A percentile compares a stretch with the other conserved stretches of the same genome.
These are phyloP conservation scores for Thyridium curvatum DNA, from an alignment of 2,329 filamentous ascomycete species.

Conservation along the genomic window DNA sequence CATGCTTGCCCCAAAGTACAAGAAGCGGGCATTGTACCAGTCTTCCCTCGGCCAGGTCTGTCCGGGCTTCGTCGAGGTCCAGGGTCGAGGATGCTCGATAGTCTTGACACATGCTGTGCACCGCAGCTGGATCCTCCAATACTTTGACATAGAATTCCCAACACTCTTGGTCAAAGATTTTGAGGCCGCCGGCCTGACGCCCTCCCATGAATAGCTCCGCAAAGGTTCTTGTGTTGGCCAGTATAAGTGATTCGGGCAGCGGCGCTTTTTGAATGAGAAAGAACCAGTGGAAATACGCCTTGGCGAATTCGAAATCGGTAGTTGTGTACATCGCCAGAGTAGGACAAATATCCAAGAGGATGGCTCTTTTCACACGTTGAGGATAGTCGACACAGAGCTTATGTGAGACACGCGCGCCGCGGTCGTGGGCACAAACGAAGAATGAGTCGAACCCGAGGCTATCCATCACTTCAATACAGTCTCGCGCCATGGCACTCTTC, in stretches of 20 bases:
- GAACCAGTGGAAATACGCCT: conserved; percentile 53
- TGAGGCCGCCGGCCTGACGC: conserved; percentile 24
- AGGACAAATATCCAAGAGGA: conserved; percentile 48
- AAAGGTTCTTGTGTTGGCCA: conserved; percentile 28
- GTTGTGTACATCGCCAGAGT: conserved; percentile 46
- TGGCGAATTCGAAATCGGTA: conserved; percentile 34
- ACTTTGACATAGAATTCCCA: conserved; percentile 33
- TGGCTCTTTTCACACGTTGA: conserved; percentile 28
- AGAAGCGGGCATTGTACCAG: conserved; percentile 38
- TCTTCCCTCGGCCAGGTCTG: conserved; percentile 33
- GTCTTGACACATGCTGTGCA: conserved; percentile 48
- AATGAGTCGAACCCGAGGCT: conserved; percentile 30
- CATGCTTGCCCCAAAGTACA: conserved; percentile 43
- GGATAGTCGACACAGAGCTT: conserved; percentile 43
- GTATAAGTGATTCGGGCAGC: conserved; percentile 42
- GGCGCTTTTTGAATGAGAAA: conserved; percentile 47
- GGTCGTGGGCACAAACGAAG: conserved; percentile 49
- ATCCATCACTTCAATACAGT: conserved; percentile 39
- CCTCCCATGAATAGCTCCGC: conserved; percentile 34
- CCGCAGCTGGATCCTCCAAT: conserved; percentile 30
- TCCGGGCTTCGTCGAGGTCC: conserved; percentile 43
- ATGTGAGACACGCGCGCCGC: conserved; percentile 49
- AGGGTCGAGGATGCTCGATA: conserved; percentile 46
- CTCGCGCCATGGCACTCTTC: conserved; percentile 42
- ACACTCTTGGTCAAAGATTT: conserved; percentile 24